Base-by-base conservation (phyloP, 495 filamentous ascomycete species). In the Umbilicaria muhlenbergii region DNA sequence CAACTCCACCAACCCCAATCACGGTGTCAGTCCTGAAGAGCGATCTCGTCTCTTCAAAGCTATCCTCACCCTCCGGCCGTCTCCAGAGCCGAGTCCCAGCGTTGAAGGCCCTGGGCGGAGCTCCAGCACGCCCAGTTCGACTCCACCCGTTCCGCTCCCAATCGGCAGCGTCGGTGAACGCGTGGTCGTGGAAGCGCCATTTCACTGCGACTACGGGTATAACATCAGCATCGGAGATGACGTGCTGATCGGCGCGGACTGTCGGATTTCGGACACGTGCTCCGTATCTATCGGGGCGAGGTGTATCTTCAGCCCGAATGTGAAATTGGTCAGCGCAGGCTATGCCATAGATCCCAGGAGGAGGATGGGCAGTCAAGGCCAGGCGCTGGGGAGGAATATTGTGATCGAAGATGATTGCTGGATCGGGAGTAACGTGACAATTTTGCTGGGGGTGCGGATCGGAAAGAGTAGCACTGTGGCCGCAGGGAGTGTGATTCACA, bases 191-290 rank as follows among this genome's bases (percentile, higher is more conserved):
- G 86, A 95, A 46, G 78, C 84, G 2, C 89, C 91, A 11, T 96
- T 98, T 58, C 79, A 69, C 32, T 96, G 91, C 59, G 86, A 94
- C 53, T 98, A 95, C 54, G 91, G 91, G 2, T 94, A 94, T 55
- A 95, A 98, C 53, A 82, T 96, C 50, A 71, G 72, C 33, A 79
- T 98, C 48, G 91, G 83, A 17, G 82, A 88, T 51, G 78, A 91
- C 53, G 85, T 91, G 6, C 73, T 80, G 48, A 87, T 98, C 46
- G 83, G 82, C 10, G 73, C 83, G 38, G 86, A 87, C 50, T 96
- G 91, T 56, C 75, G 80, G 11, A 83, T 98, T 53, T 73, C 88
- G 40, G 91, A 98, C 53, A 79, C 86, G 32, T 75, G 75, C 46
- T 57, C 63, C 36, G 75, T 85, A 46, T 76, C 65, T 14, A 86